phyloP scores from a whole-genome alignment of 805 yeast species.

The Candida chauliodis region DNA sequence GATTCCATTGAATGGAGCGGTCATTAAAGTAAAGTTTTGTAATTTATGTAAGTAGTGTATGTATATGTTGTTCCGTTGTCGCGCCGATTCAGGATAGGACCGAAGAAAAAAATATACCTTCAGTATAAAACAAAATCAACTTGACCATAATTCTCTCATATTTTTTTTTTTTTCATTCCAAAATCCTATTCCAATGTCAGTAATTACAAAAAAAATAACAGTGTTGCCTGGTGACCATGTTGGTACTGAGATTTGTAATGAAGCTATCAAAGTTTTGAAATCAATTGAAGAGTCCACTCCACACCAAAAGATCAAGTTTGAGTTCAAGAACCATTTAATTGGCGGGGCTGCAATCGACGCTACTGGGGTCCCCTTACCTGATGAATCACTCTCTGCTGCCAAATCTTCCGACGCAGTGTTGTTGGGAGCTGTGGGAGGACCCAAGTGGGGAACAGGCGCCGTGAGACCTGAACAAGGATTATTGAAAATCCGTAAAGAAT shows the following conservation, averaged over 20 bases:
- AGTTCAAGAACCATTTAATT: slow-evolving; percentile 78
- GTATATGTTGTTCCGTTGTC: slow-evolving; percentile 6
- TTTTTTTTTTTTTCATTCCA: slow-evolving; percentile 1
- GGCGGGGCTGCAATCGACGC: slow-evolving; percentile 99
- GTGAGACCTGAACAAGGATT: slow-evolving; percentile 98
- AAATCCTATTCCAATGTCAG: slow-evolving; percentile 3
- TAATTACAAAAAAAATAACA: slow-evolving; percentile 62
- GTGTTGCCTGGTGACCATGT: slow-evolving; percentile 96
- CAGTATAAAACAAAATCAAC: too few species aligned
- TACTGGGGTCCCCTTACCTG: slow-evolving; percentile 88
- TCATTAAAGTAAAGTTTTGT: too few species aligned
- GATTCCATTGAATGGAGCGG: slow-evolving; percentile 97
- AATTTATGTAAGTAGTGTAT: background rate
- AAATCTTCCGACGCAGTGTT: slow-evolving; percentile 91
- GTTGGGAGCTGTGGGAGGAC: slow-evolving; percentile 98
- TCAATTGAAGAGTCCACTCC: slow-evolving; percentile 60
- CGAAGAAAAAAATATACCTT: background rate
- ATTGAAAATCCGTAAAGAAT: slow-evolving; percentile 88
- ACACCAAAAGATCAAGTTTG: slow-evolving; percentile 50
- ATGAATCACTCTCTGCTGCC: slow-evolving; percentile 76
- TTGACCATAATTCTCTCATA: too few species aligned
- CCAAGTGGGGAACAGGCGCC: slow-evolving; percentile 96
- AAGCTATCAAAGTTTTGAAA: slow-evolving; percentile 86
- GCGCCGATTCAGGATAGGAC: background rate
- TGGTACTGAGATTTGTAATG: slow-evolving; percentile 84